Conservation (phyloP, 306 rosid species). For the Heteromeles arbutifolia region DNA sequence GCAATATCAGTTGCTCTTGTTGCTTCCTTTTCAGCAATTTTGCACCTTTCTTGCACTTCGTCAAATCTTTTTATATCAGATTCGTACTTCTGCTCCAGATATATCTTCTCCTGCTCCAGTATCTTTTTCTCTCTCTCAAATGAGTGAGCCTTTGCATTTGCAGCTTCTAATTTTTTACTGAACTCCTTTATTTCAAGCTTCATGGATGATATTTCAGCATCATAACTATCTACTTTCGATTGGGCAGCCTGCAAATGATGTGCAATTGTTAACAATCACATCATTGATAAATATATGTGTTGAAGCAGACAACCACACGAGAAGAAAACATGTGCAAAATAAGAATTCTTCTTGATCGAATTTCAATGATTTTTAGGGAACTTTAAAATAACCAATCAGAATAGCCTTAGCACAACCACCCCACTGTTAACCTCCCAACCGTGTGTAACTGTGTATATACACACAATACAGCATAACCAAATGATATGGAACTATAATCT, state of each 20-base stretch:
- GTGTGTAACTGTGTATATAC: background rate
- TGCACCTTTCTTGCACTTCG: slow-evolving; percentile 73
- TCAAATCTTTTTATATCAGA: slow-evolving; percentile 76
- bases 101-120: slow-evolving; percentile 67
- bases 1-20: slow-evolving; percentile 64
- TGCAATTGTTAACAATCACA: background rate
- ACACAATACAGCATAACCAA: background rate
- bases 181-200: slow-evolving; percentile 62
- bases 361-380: background rate
- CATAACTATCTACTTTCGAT: slow-evolving; percentile 70
- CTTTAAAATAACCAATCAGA: too few species aligned
- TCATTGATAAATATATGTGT: background rate
- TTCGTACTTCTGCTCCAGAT: slow-evolving; percentile 62
- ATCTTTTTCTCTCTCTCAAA: slow-evolving; percentile 66
- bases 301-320: background rate
- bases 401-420: background rate
- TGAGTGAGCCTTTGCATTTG: slow-evolving; percentile 59
- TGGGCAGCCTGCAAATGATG: slow-evolving; percentile 65
- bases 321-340: background rate
- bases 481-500: background rate
- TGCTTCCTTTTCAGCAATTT: slow-evolving; percentile 69
- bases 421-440: background rate
- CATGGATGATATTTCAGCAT: slow-evolving; percentile 52
- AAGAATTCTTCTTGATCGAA: background rate
- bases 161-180: slow-evolving; percentile 49